Percentiles rank a stretch among this genome's conserved stretches.
Conservation (phyloP, 2,329 filamentous ascomycete species). For the Alternaria ventricosa region DNA sequence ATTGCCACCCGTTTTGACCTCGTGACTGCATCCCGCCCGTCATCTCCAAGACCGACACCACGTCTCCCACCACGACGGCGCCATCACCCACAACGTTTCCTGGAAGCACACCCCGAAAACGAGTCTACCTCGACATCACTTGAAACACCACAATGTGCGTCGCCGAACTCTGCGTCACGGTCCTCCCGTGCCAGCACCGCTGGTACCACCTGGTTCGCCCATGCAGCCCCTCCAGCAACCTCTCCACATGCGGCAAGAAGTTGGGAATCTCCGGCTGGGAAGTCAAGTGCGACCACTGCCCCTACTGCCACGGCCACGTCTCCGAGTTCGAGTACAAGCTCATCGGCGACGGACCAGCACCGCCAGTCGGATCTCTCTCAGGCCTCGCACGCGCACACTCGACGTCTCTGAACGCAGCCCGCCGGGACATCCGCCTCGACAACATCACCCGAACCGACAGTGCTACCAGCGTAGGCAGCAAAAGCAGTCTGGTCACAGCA, state of each 20-base stretch:
- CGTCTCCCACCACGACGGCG: conserved; percentile 32
- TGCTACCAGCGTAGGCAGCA: conserved; percentile 43
- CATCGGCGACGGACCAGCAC: conserved; percentile 50
- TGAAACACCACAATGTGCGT: conserved; percentile 54
- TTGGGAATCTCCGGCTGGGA: conserved; percentile 59
- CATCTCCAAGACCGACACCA: conserved; percentile 11
- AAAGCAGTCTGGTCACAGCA: conserved; percentile 41
- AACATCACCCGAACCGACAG: conserved; percentile 47
- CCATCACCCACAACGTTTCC: conserved; percentile 20
- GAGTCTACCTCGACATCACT: conserved; percentile 35
- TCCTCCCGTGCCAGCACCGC: conserved; percentile 55
- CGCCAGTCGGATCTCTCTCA: conserved; percentile 46
- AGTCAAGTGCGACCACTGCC: conserved; percentile 55
- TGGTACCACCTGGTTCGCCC: conserved; percentile 57
- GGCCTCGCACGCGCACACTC: conserved; percentile 50
- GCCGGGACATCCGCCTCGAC: conserved; percentile 47
- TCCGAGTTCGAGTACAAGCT: conserved; percentile 55
- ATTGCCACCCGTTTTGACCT: conserved; percentile 29
- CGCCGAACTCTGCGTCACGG: conserved; percentile 58
- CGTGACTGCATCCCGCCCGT: conserved; percentile 20
- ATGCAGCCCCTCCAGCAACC: conserved; percentile 53
- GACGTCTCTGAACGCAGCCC: conserved; percentile 45
- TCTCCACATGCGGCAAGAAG: conserved; percentile 55
- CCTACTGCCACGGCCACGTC: conserved; percentile 54
- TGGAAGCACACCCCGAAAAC: conserved; percentile 28